Conservation (phyloP, 208 protist species). For the Crithidia mellificae region DNA sequence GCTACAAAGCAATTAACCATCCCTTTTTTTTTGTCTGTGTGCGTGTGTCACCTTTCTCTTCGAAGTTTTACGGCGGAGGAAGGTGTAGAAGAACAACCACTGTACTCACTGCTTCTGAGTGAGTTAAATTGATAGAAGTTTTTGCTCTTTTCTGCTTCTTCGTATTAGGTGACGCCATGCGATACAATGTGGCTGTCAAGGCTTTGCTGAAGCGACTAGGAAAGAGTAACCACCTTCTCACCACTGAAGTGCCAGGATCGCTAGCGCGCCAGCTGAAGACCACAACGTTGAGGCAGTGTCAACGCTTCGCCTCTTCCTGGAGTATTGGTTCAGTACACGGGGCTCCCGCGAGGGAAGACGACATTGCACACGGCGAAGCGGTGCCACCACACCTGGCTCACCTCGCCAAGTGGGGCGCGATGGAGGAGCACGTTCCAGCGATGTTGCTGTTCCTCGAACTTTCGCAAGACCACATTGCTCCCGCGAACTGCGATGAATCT, state of each 20-base stretch:
- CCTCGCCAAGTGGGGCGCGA: neutral
- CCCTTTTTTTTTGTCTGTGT: too few relatives aligned
- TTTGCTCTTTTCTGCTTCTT: neutral
- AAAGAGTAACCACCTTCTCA: neutral
- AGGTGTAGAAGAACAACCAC: too few relatives aligned
- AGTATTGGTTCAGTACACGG: neutral
- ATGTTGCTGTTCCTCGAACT: conserved; percentile 1
- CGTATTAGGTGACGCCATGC: neutral
- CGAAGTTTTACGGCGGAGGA: too few relatives aligned
- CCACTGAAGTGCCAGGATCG: neutral
- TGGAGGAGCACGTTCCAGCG: neutral
- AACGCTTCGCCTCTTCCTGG: neutral
- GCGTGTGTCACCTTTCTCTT: too few relatives aligned
- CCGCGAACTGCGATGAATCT: neutral
- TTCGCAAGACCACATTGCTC: neutral
- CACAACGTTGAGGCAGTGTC: neutral
- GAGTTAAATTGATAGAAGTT: too few relatives aligned
- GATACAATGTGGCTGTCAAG: conserved; percentile 10
- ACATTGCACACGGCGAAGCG: too few relatives aligned
- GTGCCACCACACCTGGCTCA: neutral
- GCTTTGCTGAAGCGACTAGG: neutral
- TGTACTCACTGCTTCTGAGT: too few relatives aligned
- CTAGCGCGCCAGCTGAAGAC: neutral
- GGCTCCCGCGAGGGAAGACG: neutral
- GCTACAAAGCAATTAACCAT: too few relatives aligned